These are phyloP conservation scores for Abrus pulchellus DNA, from an alignment of 306 rosid species.

Conservation along the genomic window DNA sequence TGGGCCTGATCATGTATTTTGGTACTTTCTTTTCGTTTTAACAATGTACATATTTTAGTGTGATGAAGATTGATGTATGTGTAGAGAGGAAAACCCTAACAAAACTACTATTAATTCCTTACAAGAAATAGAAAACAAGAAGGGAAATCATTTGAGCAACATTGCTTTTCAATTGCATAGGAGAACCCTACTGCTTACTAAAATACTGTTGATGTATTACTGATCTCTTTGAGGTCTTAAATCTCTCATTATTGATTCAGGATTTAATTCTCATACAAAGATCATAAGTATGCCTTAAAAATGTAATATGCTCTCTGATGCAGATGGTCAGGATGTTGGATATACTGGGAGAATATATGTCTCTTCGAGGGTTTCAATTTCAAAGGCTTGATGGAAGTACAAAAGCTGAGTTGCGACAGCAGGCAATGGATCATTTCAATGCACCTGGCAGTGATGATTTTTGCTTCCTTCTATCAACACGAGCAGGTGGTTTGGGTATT, in stretches of 20 bases:
- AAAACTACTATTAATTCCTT: neutral
- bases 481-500: conserved; percentile 99
- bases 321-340: conserved; percentile 99
- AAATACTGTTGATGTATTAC: conserved; percentile 2
- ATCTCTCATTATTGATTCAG: neutral
- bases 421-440: conserved; percentile 99
- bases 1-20: neutral
- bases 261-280: conserved; percentile 24
- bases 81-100: neutral
- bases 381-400: conserved; percentile 99
- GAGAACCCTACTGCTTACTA: conserved; percentile 7
- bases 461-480: conserved; percentile 98
- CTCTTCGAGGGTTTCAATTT: conserved; percentile 92
- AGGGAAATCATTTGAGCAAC: neutral
- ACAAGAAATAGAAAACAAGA: neutral
- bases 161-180: neutral
- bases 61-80: neutral
- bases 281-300: neutral
- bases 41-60: neutral
- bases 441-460: conserved; percentile 99
- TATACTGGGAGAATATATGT: conserved; percentile 92
- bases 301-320: conserved; percentile 43
- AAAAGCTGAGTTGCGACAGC: conserved; percentile 95
- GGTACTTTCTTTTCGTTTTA: neutral
- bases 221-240: conserved; percentile 19